These are phyloP conservation scores for Taphrina flavorubra DNA, from an alignment of 1,139 yeast species.

Conservation along the genomic window DNA sequence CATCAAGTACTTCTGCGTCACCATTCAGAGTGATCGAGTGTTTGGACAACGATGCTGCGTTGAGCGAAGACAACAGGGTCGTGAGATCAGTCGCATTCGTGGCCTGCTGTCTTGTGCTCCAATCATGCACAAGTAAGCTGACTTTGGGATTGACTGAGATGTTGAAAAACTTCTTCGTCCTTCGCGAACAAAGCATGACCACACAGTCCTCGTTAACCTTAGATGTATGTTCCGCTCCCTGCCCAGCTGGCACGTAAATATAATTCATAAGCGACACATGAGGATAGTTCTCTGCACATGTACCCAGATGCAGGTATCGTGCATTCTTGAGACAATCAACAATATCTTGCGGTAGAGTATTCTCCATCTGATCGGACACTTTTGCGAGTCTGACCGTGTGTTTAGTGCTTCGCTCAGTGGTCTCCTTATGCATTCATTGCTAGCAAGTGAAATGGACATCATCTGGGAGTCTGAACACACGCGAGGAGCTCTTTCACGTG, in stretches of 20 bases:
- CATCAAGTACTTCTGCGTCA: conserved; percentile 62
- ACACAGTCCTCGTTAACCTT: conserved; percentile 57
- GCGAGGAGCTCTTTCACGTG: too few relatives aligned
- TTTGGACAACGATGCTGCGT: conserved; percentile 75
- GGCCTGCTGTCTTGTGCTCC: conserved; percentile 66
- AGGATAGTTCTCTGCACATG: conserved; percentile 70
- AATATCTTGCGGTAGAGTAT: conserved; percentile 34
- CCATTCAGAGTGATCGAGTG: conserved; percentile 82
- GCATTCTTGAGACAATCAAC: conserved; percentile 39
- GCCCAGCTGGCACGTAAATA: conserved; percentile 60
- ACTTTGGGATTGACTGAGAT: conserved; percentile 70
- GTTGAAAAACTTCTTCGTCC: conserved; percentile 74
- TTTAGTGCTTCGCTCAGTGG: too few relatives aligned
- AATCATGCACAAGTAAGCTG: conserved; percentile 81
- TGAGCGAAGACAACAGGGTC: conserved; percentile 70
- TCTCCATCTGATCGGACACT: conserved; percentile 2
- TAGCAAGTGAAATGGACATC: too few relatives aligned
- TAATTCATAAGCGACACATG: conserved; percentile 90
- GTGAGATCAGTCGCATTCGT: conserved; percentile 54
- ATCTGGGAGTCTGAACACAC: too few relatives aligned
- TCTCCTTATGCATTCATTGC: too few relatives aligned
- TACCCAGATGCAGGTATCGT: conserved; percentile 71
- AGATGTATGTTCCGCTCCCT: conserved; percentile 44
- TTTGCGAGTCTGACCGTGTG: too few relatives aligned
- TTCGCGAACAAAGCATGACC: conserved; percentile 70